Conservation (phyloP, 768 basidiomycete species). For the Strobilomyces echinocephalus region DNA sequence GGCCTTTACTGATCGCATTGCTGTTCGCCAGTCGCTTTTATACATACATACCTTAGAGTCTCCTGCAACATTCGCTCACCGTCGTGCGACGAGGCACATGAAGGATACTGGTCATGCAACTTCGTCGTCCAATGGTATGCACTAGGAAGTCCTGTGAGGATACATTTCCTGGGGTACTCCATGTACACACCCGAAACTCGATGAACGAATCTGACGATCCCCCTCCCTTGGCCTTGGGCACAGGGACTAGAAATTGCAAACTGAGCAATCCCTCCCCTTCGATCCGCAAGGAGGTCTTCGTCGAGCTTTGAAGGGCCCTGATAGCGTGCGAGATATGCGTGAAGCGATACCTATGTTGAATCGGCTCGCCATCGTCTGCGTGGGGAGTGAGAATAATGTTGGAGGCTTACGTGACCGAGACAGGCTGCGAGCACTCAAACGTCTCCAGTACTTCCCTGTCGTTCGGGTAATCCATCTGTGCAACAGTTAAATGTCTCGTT, state of each 20-base stretch:
- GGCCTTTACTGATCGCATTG: conserved; percentile 33
- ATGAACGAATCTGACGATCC: conserved; percentile 65
- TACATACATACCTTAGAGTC: conserved; percentile 21
- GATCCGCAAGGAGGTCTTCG: conserved; percentile 86
- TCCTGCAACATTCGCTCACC: background rate
- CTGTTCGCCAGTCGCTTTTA: background rate
- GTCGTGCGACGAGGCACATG: background rate
- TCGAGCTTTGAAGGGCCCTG: conserved; percentile 75
- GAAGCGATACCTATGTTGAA: conserved; percentile 68
- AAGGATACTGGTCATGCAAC: conserved; percentile 13
- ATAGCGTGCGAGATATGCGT: conserved; percentile 67
- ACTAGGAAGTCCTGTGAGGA: conserved; percentile 19
- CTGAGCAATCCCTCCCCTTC: conserved; percentile 79
- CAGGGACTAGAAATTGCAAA: conserved; percentile 84
- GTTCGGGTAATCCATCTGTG: conserved; percentile 92
- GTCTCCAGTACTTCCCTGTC: conserved; percentile 87
- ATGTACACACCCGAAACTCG: conserved; percentile 72
- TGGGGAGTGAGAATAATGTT: background rate
- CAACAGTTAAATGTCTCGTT: background rate
- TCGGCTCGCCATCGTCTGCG: background rate
- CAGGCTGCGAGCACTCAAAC: conserved; percentile 69
- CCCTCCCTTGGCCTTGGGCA: conserved; percentile 35
- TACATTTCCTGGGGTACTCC: background rate
- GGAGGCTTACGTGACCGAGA: conserved; percentile 63
- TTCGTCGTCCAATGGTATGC: conserved; percentile 30